Evolutionary conservation across 495 filamentous ascomycete genomes (phyloP).

Genomic region (Podospora australis): DNA sequence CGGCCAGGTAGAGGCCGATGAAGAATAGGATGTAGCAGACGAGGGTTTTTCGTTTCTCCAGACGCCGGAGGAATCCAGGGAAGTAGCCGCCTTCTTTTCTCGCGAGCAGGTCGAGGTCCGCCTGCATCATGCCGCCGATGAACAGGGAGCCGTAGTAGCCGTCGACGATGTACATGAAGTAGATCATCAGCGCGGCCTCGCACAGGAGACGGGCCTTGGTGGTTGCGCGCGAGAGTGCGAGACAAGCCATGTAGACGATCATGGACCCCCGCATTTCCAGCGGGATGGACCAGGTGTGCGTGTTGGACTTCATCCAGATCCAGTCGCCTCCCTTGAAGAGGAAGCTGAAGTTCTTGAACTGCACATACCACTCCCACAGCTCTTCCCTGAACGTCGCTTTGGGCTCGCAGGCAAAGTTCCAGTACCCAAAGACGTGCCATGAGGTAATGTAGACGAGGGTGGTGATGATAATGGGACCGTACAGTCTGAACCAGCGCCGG

Average conservation of each 20-base stretch:
- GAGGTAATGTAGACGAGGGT: conserved; percentile 44
- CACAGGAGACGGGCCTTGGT: conserved; percentile 30
- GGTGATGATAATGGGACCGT: conserved; percentile 34
- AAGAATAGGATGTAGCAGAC: conserved; percentile 44
- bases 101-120: conserved; percentile 43
- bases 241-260: conserved; percentile 39
- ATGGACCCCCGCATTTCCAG: conserved; percentile 38
- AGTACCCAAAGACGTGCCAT: conserved; percentile 44
- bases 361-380: conserved; percentile 47
- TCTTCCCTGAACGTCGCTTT: conserved; percentile 37
- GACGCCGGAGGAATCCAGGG: conserved; percentile 29
- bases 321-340: conserved; percentile 35
- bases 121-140: conserved; percentile 43
- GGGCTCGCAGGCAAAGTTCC: conserved; percentile 27
- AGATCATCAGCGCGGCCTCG: conserved; percentile 25
- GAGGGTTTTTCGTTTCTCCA: conserved; percentile 38
- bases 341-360: conserved; percentile 56
- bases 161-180: conserved; percentile 45
- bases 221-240: conserved; percentile 36
- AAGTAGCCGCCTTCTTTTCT: conserved; percentile 28
- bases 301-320: conserved; percentile 31
- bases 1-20: conserved; percentile 37
- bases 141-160: conserved; percentile 42
- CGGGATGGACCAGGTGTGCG: conserved; percentile 39
- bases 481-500: conserved; percentile 31